Base-by-base conservation (phyloP, 2,329 filamentous ascomycete species). In the Nemania bipapillata region DNA sequence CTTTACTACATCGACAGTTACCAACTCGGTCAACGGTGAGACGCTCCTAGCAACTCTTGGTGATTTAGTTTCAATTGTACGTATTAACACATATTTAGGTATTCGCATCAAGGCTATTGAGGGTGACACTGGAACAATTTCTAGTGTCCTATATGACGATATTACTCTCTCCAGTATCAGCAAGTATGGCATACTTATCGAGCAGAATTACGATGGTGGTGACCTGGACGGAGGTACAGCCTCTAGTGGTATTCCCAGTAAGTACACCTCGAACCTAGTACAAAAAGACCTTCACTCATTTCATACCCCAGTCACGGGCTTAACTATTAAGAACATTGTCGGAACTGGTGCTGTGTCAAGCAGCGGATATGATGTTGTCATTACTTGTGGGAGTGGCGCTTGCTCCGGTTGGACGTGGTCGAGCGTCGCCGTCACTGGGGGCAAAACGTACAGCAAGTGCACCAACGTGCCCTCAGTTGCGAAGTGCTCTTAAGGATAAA, bases 171-270 rank as follows among this genome's bases (percentile, higher is more conserved):
- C 35, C 22, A 45, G 35, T 8, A 57, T 57, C n/a, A 57, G 54
- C 54, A 57, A 45, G 37, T 57, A 57, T 8, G 54, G 54, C 4
- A 57, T 57, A 20, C 54, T 57, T 22, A 45, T 40, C 15, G 54
- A 57, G 35, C 54, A 57, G 24, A 57, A 57, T 35, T 57, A 57
- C 22, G 54, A 57, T n/a, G 54, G 54, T 30, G 54, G 54, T 4
- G 54, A 57, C 35, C 54, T 57, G 35, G 54, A 57, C 4, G 37
- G 54, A 3, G 32, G 54, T 20, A 57, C 32, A n/a, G 32, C 54
- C 12, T 57, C 54, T 3, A 57, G 54, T 35, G 54, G 37, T 12
- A 45, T 57, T 28, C 37, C 54, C 24, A 57, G 52, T 54, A 54
- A 54, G 52, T 9, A 22, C 15, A 9, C 20, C 6, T 37, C 8